These are phyloP conservation scores for Neurospora sp. DNA, from an alignment of 495 filamentous ascomycete species.

Conservation along the genomic window DNA sequence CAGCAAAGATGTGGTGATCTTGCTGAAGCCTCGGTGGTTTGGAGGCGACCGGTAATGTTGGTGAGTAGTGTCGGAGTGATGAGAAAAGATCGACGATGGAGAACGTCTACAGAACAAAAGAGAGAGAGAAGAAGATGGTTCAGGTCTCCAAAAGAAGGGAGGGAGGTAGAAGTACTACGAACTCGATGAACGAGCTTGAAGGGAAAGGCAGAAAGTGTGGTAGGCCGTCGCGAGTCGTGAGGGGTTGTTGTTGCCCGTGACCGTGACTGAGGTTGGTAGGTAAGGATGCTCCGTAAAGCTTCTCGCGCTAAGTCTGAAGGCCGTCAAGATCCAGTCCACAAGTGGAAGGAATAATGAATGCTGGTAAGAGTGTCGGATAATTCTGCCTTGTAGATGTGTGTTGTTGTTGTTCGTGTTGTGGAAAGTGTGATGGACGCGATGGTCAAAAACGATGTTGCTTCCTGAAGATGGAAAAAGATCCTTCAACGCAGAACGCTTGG, in stretches of 20 bases:
- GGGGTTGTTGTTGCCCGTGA: background rate
- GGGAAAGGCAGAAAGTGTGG: background rate
- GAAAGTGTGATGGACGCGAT: background rate
- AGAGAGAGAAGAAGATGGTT: background rate
- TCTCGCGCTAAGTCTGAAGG: background rate
- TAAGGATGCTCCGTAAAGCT: background rate
- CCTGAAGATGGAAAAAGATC: background rate
- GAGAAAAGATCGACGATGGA: conserved; percentile 7
- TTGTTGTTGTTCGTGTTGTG: background rate
- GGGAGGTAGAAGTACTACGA: background rate
- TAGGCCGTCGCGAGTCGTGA: background rate
- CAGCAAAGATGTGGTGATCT: background rate
- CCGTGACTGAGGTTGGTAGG: background rate
- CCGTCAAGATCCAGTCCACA: background rate
- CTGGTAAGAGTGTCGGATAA: background rate
- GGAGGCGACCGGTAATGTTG: conserved; percentile 1
- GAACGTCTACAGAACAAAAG: conserved; percentile 2
- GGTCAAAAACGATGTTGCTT: background rate
- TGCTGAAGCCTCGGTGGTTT: background rate
- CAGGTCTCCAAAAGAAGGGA: background rate
- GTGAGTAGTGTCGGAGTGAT: background rate
- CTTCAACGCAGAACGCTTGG: background rate
- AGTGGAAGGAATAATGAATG: background rate
- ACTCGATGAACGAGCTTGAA: background rate
- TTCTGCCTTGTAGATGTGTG: background rate